A percentile compares a stretch with the other conserved stretches of the same genome.
Evolutionary conservation across 1,284 basidiomycete species (phyloP).

Genomic region (Mycosarcoma mackinlayi): DNA sequence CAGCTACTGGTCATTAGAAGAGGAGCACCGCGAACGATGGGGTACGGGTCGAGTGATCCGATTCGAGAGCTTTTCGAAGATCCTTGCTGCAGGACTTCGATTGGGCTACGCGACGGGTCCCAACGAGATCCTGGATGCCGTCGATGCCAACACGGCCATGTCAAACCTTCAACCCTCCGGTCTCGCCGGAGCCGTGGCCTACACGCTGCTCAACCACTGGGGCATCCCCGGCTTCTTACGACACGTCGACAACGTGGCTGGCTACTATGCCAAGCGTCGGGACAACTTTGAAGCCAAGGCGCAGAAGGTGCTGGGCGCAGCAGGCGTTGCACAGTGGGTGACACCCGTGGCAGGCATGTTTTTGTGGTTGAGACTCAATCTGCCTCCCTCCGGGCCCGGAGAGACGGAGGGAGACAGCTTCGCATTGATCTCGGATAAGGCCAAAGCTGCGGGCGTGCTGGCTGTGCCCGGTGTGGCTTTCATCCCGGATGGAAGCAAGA

Average conservation of each 20-base stretch:
- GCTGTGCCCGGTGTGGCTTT: constrained; percentile 79
- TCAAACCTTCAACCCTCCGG: constrained; percentile 79
- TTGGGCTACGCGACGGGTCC: constrained; percentile 87
- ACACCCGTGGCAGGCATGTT: constrained; percentile 81
- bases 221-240: constrained; percentile 76
- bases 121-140: constrained; percentile 76
- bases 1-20: constrained; percentile 64
- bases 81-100: constrained; percentile 68
- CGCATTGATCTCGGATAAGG: constrained; percentile 80
- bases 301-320: constrained; percentile 75
- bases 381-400: constrained; percentile 44
- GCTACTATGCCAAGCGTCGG: constrained; percentile 82
- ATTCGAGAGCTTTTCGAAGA: constrained; percentile 74
- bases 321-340: constrained; percentile 73
- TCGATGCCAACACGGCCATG: constrained; percentile 77
- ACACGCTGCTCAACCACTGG: constrained; percentile 79
- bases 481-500: constrained; percentile 54
- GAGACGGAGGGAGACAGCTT: constrained; percentile 76
- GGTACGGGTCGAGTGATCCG: constrained; percentile 64
- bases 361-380: constrained; percentile 66
- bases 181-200: constrained; percentile 81
- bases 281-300: constrained; percentile 83
- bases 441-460: constrained; percentile 83
- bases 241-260: constrained; percentile 78
- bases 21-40: constrained; percentile 53